phyloP scores from a whole-genome alignment of 352 stramenopile species.

The Globisporangium canariense region DNA sequence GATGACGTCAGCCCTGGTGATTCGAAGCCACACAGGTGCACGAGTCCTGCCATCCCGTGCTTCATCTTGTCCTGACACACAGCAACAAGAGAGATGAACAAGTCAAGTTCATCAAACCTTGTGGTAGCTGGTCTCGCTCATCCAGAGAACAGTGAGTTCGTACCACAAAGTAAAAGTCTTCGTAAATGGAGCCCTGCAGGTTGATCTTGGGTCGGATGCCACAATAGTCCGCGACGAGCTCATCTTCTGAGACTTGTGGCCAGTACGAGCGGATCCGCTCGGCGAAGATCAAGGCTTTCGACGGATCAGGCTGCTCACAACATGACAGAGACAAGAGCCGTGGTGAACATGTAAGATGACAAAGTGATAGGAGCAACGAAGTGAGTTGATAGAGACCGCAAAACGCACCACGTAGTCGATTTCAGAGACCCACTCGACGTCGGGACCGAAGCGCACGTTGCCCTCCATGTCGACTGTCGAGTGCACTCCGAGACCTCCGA shows the following conservation, averaged over 20 bases:
- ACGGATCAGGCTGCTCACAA: slow-evolving; percentile 34
- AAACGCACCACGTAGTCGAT: slow-evolving; percentile 82
- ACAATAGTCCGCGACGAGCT: slow-evolving; percentile 92
- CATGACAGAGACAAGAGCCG: not conserved
- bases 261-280: slow-evolving; percentile 91
- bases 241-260: slow-evolving; percentile 71
- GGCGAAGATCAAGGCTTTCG: slow-evolving; percentile 58
- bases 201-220: slow-evolving; percentile 95
- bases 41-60: slow-evolving; percentile 82
- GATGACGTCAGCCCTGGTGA: slow-evolving; percentile 92
- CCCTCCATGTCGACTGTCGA: slow-evolving; percentile 92
- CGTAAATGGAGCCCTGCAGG: slow-evolving; percentile 45
- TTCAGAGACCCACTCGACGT: slow-evolving; percentile 93
- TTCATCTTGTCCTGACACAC: slow-evolving; percentile 35
- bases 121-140: not conserved
- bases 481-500: slow-evolving; percentile 94
- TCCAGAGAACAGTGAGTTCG: slow-evolving; percentile 9
- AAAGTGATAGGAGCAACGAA: no score
- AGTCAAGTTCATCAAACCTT: not conserved
- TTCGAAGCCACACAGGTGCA: slow-evolving; percentile 96
- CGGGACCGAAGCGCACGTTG: slow-evolving; percentile 93
- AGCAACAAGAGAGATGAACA: not conserved
- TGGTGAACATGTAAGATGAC: no score
- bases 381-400: not conserved
- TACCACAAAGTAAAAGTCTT: slow-evolving; percentile 92